Evolutionary conservation across 2,329 filamentous ascomycete species (phyloP).

Genomic region (Trichoderma afroharzianum): DNA sequence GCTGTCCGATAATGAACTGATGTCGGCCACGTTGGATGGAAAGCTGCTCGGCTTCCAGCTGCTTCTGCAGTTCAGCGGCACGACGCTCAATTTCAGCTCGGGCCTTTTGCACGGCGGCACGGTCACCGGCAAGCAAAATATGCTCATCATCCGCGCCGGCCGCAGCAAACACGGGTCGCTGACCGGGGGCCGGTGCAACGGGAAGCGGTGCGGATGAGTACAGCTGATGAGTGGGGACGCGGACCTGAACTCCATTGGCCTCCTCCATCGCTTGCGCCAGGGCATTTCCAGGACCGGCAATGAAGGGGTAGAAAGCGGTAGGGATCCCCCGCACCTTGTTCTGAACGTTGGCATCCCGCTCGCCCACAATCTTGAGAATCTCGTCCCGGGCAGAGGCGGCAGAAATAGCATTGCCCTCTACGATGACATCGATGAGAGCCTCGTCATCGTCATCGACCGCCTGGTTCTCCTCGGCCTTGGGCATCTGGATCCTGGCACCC

Average conservation of each 20-base stretch:
- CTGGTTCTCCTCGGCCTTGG: slow-evolving; percentile 67
- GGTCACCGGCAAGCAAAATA: slow-evolving; percentile 84
- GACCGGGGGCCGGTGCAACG: slow-evolving; percentile 56
- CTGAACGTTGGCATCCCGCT: slow-evolving; percentile 78
- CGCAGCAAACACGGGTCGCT: slow-evolving; percentile 66
- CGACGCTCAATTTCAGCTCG: slow-evolving; percentile 77
- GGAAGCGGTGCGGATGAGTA: slow-evolving; percentile 70
- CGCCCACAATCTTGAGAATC: slow-evolving; percentile 82
- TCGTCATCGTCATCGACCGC: slow-evolving; percentile 68
- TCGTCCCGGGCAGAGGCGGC: slow-evolving; percentile 78
- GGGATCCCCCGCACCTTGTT: slow-evolving; percentile 80
- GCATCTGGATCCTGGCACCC: slow-evolving; percentile 85
- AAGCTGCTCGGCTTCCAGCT: slow-evolving; percentile 73
- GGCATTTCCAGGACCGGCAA: slow-evolving; percentile 74
- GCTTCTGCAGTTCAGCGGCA: slow-evolving; percentile 69
- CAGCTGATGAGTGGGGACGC: slow-evolving; percentile 77
- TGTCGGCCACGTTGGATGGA: slow-evolving; percentile 83
- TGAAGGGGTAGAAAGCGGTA: slow-evolving; percentile 91
- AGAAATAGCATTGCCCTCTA: slow-evolving; percentile 89
- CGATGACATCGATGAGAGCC: slow-evolving; percentile 74
- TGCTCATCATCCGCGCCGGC: slow-evolving; percentile 65
- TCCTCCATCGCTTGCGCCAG: slow-evolving; percentile 69
- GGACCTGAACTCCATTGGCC: slow-evolving; percentile 72
- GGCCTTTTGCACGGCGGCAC: slow-evolving; percentile 73
- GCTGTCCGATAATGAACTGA: slow-evolving; percentile 89